These are phyloP conservation scores for Obelidium mucronatum DNA, from an alignment of 192 early-diverging fungal genomes.

Conservation along the genomic window DNA sequence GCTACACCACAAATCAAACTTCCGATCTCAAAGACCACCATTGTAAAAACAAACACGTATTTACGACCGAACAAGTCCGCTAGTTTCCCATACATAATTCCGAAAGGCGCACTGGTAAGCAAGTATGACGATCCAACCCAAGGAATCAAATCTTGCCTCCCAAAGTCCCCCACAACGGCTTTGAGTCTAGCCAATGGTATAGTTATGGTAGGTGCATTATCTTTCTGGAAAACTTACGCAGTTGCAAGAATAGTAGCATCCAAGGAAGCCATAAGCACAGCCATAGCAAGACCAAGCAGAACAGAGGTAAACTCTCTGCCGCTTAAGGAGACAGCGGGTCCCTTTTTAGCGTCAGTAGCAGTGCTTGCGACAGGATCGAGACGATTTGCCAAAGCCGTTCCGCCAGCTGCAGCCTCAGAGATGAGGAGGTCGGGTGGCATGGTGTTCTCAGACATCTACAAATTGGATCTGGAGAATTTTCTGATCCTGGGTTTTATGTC, in stretches of 20 bases:
- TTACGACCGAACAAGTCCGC: slow-evolving; percentile 54
- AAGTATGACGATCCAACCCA: slow-evolving; percentile 86
- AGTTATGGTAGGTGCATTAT: neutral
- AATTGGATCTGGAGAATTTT: no score
- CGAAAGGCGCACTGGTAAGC: slow-evolving; percentile 64
- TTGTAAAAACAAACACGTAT: slow-evolving; percentile 68
- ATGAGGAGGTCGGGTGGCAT: neutral
- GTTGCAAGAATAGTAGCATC: slow-evolving; percentile 30
- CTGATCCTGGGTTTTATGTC: no score
- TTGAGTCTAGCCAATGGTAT: neutral
- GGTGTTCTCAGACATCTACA: no score
- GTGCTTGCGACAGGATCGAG: no score
- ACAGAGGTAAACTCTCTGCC: neutral
- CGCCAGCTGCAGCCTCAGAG: neutral
- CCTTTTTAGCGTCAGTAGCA: neutral
- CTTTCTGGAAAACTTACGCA: neutral
- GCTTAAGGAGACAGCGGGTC: neutral
- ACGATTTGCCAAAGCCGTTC: no score
- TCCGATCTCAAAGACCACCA: slow-evolving; percentile 77
- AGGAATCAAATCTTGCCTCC: slow-evolving; percentile 49
- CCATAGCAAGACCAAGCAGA: neutral
- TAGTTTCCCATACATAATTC: slow-evolving; percentile 35
- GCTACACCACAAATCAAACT: slow-evolving; percentile 79
- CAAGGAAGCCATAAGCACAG: slow-evolving; percentile 58
- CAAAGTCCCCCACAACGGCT: slow-evolving; percentile 52